Base-by-base conservation (phyloP, 495 filamentous ascomycete genomes). In the Neurospora sp. region DNA sequence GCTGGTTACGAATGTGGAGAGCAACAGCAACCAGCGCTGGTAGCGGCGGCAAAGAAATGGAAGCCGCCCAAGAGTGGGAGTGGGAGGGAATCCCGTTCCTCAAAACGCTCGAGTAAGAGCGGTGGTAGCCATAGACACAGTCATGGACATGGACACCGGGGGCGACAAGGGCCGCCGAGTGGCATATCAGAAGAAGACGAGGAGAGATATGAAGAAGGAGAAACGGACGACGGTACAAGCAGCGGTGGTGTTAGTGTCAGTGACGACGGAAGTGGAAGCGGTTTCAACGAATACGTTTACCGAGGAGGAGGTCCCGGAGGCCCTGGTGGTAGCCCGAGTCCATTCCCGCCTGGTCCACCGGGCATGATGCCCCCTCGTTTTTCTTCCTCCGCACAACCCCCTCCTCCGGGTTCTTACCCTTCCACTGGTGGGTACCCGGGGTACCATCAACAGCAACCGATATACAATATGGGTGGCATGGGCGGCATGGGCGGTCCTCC, bases 131-230 rank as follows among this genome's bases (percentile, higher is more conserved):
- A 66, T 28, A 62, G 24, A 1, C 54, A 62, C 54, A 34, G 54
- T 36, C 54, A 66, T 34, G 3, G 28, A 5, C 54, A 66, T 36
- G 3, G 39, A 39, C 39, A 15, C 4, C 39, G 11, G 39, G n/a
- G 54, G 54, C 54, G 54, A 34, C 54, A 66, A 34, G 28, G 28
- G 15, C 28, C 54, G 24, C 28, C 54, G 54, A 34, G 28, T 19
- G 54, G 9, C 7, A 31, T 9, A 31, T 31, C 15, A 2, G 54
- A 66, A 8, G 54, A 73, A 13, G 76, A 77, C 5, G 70, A 75
- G 37, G 75, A 71, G 7, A 73, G 76, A 39, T 43, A 73, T 10
- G 71, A 73, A 24, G 74, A 74, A 3, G 76, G 74, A 31, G 72
- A 73, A 13, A 45, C 69, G 24, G 42, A 73, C 24, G 71, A 73